phyloP scores from a whole-genome alignment of 768 basidiomycete species.

The Termitomyces sp. region DNA sequence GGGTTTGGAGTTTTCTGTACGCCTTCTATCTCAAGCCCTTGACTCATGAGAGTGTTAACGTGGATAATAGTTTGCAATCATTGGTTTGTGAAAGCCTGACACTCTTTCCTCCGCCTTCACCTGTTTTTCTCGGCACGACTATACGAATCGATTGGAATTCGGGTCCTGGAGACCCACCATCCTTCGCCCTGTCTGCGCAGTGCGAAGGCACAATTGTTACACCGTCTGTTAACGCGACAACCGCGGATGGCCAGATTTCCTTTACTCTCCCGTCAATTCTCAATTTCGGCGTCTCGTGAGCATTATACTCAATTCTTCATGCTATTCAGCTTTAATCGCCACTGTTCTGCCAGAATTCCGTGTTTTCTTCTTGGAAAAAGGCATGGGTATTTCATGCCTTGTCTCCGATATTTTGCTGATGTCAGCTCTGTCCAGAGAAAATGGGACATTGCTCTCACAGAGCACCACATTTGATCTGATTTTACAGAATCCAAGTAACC shows the following conservation, averaged over 20 bases:
- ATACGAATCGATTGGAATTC: not conserved
- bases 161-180: not conserved
- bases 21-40: not conserved
- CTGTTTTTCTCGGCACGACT: slow-evolving; percentile 8
- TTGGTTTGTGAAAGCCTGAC: not conserved
- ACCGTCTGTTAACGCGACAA: slow-evolving; percentile 3
- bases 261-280: not conserved
- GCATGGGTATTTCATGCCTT: not conserved
- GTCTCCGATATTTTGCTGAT: not conserved
- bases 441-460: not conserved
- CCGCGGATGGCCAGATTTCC: not conserved
- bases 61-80: not conserved
- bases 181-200: not conserved
- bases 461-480: not conserved
- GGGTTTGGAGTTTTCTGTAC: not conserved
- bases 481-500: not conserved
- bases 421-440: not conserved
- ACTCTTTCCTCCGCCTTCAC: slow-evolving; percentile 5
- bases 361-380: not conserved
- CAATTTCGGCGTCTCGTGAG: slow-evolving; percentile 4
- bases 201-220: not conserved
- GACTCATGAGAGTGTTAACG: no score
- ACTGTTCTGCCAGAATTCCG: not conserved
- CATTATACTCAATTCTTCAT: not conserved
- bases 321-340: not conserved